Conservation (phyloP, 2,329 filamentous ascomycete species). For the Trichoderma sp. region DNA sequence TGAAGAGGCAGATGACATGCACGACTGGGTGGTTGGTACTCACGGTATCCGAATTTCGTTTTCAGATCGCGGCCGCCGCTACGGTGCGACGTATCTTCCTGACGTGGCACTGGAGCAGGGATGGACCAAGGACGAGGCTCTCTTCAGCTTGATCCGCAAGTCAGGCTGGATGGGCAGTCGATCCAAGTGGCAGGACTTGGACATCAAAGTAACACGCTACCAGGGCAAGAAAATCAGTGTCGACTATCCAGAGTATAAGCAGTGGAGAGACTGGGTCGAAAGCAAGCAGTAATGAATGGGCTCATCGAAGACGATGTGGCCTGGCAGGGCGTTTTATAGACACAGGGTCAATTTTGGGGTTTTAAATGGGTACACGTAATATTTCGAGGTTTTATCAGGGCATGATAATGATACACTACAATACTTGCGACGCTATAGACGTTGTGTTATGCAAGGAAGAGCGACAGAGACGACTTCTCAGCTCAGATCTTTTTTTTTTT, state of each 20-base stretch:
- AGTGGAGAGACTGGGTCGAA: conserved; percentile 75
- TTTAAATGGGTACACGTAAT: conserved; percentile 1
- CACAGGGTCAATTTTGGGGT: background rate
- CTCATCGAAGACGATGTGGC: background rate
- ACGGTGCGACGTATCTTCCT: conserved; percentile 88
- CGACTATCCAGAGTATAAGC: conserved; percentile 73
- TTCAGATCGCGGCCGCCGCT: conserved; percentile 69
- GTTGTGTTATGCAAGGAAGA: conserved; percentile 24
- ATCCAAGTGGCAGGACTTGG: conserved; percentile 78
- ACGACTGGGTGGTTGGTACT: conserved; percentile 85
- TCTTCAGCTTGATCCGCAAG: conserved; percentile 90
- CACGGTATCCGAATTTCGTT: conserved; percentile 91
- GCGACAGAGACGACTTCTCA: conserved; percentile 11
- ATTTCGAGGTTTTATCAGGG: background rate
- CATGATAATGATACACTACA: conserved; percentile 25
- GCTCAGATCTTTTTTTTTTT: background rate
- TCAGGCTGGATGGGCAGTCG: conserved; percentile 86
- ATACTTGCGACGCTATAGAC: conserved; percentile 26
- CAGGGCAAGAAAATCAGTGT: conserved; percentile 79
- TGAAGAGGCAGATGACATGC: conserved; percentile 70
- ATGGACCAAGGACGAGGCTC: conserved; percentile 90
- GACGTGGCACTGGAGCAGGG: conserved; percentile 91
- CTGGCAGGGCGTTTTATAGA: conserved; percentile 18
- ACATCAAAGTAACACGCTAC: conserved; percentile 80
- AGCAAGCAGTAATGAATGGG: conserved; percentile 34